Evolutionary conservation across 257 asterid species (phyloP).

Genomic region (Ilex asprella): DNA sequence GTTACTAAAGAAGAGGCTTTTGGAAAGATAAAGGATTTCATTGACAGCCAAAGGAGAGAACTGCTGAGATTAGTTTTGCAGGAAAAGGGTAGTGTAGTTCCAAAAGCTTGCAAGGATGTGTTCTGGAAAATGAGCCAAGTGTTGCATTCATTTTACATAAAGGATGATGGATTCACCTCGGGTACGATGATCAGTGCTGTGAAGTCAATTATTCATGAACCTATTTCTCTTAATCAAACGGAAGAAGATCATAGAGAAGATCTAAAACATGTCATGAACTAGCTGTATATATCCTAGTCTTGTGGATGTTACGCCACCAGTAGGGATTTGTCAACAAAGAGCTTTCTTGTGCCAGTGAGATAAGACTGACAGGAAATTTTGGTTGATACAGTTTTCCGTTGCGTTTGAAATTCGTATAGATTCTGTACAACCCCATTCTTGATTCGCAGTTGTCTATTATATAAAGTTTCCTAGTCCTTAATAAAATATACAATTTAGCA

Average conservation of each 20-base stretch:
- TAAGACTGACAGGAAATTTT: too few relatives aligned
- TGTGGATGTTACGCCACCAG: too few relatives aligned
- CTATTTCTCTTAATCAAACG: slow-evolving; percentile 25
- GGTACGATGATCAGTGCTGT: slow-evolving; percentile 45
- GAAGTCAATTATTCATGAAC: slow-evolving; percentile 46
- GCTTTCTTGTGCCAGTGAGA: too few relatives aligned
- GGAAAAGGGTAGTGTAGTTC: slow-evolving; percentile 41
- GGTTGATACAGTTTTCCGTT: too few relatives aligned
- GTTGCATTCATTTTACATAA: slow-evolving; percentile 45
- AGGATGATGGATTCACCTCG: slow-evolving; percentile 72
- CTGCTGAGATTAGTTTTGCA: slow-evolving; percentile 53
- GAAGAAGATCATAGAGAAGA: not conserved
- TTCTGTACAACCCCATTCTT: too few relatives aligned
- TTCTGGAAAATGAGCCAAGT: slow-evolving; percentile 80
- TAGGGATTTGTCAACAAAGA: too few relatives aligned
- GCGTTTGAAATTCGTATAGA: too few relatives aligned
- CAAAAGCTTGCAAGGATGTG: slow-evolving; percentile 69
- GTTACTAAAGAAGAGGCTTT: slow-evolving; percentile 40
- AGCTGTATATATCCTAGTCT: too few relatives aligned
- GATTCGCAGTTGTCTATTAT: too few relatives aligned
- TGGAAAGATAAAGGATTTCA: slow-evolving; percentile 34
- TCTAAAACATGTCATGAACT: too few relatives aligned
- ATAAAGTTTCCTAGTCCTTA: too few relatives aligned
- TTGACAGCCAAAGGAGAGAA: slow-evolving; percentile 44
- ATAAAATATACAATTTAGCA: too few relatives aligned